Base-by-base conservation (phyloP, 2,329 filamentous ascomycete genomes). In the Penicillium sp. region DNA sequence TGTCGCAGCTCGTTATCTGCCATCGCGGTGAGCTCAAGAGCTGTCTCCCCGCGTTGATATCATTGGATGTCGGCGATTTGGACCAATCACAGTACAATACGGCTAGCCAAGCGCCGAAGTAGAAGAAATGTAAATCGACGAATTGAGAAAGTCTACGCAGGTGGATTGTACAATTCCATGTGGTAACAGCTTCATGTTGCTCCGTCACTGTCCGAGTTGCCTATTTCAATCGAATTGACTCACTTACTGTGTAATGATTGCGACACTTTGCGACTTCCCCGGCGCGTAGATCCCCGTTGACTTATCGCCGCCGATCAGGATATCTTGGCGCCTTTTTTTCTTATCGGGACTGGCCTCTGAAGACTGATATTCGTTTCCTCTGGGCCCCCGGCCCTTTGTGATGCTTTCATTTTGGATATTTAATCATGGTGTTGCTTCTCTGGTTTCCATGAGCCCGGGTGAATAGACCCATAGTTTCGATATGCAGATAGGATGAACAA, bases 71-170 rank as follows among this genome's bases (percentile, higher is more conserved):
- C 63, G 63, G 63, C 52, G 59, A 31, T 42, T 42, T 41, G 7
- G 24, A 15, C 63, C 63, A 66, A 66, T 66, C 54, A 55, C 12
- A 15, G 4, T 6, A 9, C n/a, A 10, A 4, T 1, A 6, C 24
- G 5, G 12, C 27, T 2, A 5, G 6, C 27, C 45, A 60, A 59
- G 52, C 59, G 56, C 59, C 59, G 59, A 61, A 35, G 7, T 49
- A 35, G 18, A 44, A 37, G 46, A 44, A 50, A 43, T 38, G 20
- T 50, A 37, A 44, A 46, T 13, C 18, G 56, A 56, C 58, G 46
- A 51, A 60, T 59, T 45, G 43, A 59, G 58, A 56, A 61, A 48
- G 59, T 60, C 52, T 60, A 61, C 50, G 53, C 55, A 40, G 49
- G 42, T 48, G 33, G 35, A 24, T 23, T 20, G 40, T 20, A 13